phyloP scores from a whole-genome alignment of 1,284 basidiomycete genomes.

The Grifola frondosa region DNA sequence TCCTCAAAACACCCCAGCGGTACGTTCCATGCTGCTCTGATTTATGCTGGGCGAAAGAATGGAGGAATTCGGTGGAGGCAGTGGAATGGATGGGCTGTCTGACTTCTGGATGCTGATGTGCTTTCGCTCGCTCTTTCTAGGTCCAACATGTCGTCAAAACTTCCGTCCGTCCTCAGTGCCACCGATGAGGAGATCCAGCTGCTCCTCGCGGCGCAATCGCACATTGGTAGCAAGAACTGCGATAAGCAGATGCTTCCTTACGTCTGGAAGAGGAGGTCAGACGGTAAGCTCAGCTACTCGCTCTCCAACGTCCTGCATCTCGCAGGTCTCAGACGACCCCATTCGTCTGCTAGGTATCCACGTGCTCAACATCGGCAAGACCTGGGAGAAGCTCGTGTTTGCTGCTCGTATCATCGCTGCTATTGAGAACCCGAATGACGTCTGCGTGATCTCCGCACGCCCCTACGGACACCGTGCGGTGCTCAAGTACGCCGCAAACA shows the following conservation, averaged over 20 bases:
- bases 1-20: conserved; percentile 35
- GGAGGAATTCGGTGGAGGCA: conserved; percentile 22
- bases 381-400: conserved; percentile 98
- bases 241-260: conserved; percentile 99
- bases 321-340: conserved; percentile 15
- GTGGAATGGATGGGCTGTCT: conserved; percentile 31
- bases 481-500: conserved; percentile 97
- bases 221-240: conserved; percentile 98
- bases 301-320: conserved; percentile 3
- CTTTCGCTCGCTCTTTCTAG: conserved; percentile 24
- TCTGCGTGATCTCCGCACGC: conserved; percentile 97
- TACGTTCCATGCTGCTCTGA: conserved; percentile 25
- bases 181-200: conserved; percentile 98
- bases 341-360: conserved; percentile 71
- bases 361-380: conserved; percentile 98
- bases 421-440: conserved; percentile 97
- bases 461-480: conserved; percentile 99
- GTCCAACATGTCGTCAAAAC: conserved; percentile 74
- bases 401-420: conserved; percentile 93
- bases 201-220: conserved; percentile 92
- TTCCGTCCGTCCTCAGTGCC: conserved; percentile 89
- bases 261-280: conserved; percentile 94
- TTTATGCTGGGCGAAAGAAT: conserved; percentile 27
- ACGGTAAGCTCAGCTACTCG: conserved; percentile 62
- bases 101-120: conserved; percentile 35